Conservation (phyloP, 148 eudicot species). For the Spergularia marina region DNA sequence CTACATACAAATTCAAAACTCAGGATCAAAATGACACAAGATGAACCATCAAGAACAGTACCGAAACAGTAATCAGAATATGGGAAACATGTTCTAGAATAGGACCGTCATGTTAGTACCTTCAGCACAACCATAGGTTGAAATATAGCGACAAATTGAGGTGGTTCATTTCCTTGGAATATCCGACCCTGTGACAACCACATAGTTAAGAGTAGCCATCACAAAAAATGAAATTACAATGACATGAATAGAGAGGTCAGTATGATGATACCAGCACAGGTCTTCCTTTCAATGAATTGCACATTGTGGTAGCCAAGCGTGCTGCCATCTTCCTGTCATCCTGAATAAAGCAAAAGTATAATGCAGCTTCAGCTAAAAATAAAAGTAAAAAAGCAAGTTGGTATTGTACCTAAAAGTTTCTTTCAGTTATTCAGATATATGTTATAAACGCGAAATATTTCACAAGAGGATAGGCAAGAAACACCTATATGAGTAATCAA, state of each 20-base stretch:
- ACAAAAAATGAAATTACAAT: conserved; percentile 13
- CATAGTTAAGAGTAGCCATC: neutral
- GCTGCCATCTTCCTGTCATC: conserved; percentile 85
- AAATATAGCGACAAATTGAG: conserved; percentile 87
- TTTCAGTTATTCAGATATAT: neutral
- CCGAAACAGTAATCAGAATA: neutral
- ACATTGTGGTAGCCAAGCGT: conserved; percentile 76
- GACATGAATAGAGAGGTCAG: neutral
- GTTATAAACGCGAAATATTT: neutral
- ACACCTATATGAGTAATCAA: neutral
- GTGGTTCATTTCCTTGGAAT: conserved; percentile 93
- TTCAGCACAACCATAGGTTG: conserved; percentile 95
- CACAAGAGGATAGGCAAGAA: neutral
- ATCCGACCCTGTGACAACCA: conserved; percentile 64
- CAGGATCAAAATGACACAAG: conserved; percentile 17
- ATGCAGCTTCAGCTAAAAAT: neutral
- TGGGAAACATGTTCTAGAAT: neutral
- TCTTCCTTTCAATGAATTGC: conserved; percentile 87
- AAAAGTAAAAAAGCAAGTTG: neutral
- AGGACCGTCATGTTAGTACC: conserved; percentile 42
- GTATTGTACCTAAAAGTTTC: neutral
- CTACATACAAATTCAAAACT: conserved; percentile 34
- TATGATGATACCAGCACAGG: conserved; percentile 69
- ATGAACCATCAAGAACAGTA: conserved; percentile 7
- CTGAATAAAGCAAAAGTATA: conserved; percentile 35